Evolutionary conservation across 192 early-diverging fungal genomes (phyloP).

Genomic region (Gigaspora rosea): DNA sequence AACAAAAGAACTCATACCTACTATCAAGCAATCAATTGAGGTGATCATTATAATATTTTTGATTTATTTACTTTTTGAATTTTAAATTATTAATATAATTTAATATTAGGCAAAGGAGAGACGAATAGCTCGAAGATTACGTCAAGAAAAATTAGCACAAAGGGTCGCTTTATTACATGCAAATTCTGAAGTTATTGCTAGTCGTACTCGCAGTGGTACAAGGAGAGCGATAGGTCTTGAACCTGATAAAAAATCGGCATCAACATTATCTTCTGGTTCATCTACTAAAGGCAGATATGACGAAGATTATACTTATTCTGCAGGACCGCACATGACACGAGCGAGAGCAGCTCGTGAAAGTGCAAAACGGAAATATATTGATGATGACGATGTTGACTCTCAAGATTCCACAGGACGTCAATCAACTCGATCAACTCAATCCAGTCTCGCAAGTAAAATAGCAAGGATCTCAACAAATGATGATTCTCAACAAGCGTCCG

Average conservation of each 20-base stretch:
- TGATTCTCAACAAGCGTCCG: no score
- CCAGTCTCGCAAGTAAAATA: not conserved
- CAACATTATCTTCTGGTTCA: not conserved
- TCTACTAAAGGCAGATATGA: not conserved
- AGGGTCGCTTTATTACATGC: slow-evolving; percentile 11
- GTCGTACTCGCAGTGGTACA: slow-evolving; percentile 22
- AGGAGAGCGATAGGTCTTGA: not conserved
- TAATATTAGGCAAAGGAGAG: slow-evolving; percentile 7
- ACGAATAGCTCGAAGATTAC: not conserved
- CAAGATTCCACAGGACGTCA: not conserved
- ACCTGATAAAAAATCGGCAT: not conserved
- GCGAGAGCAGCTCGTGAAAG: no score
- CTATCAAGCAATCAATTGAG: not conserved
- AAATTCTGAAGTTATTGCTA: slow-evolving; percentile 6
- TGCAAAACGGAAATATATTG: no score
- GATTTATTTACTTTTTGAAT: not conserved
- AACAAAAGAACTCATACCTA: not conserved
- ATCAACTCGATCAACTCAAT: not conserved
- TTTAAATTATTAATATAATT: not conserved
- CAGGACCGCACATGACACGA: not conserved
- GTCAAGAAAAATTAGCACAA: slow-evolving; percentile 24
- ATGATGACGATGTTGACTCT: not conserved
- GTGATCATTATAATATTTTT: not conserved
- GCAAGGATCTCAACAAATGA: not conserved
- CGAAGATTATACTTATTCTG: not conserved